Percentiles rank a stretch among this genome's conserved stretches.
Evolutionary conservation across 2,329 filamentous ascomycete species (phyloP).

Genomic region (Cytospora mali): DNA sequence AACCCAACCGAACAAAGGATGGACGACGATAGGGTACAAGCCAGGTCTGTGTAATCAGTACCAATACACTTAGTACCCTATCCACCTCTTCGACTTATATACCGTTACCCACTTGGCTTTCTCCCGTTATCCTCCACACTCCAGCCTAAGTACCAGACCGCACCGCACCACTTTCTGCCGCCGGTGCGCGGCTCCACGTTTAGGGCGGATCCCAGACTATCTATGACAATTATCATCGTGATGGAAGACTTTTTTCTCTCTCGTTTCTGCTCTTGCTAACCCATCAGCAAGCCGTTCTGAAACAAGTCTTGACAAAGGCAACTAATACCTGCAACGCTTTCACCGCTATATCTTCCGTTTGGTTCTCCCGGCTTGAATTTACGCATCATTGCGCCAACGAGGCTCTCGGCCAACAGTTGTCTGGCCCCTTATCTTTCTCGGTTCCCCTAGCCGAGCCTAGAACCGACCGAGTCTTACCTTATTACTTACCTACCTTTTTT

Average conservation of each 20-base stretch:
- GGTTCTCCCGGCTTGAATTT: constrained; percentile 3
- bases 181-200: constrained; percentile 26
- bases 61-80: neutral
- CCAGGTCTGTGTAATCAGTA: neutral
- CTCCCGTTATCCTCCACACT: constrained; percentile 27
- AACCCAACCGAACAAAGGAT: neutral
- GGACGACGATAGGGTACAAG: neutral
- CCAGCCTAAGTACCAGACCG: constrained; percentile 21
- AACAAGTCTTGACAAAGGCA: neutral
- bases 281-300: neutral
- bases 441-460: constrained; percentile 19
- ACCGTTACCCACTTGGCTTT: constrained; percentile 22
- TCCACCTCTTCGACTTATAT: constrained; percentile 8
- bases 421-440: constrained; percentile 27
- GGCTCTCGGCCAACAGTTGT: constrained; percentile 23
- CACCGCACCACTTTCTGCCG: constrained; percentile 22
- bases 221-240: constrained; percentile 18
- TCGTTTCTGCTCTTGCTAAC: neutral
- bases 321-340: neutral
- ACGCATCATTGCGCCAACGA: constrained; percentile 17
- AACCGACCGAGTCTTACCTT: constrained; percentile 20
- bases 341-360: constrained; percentile 19
- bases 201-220: constrained; percentile 23
- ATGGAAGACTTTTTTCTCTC: constrained; percentile 21
- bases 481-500: constrained; percentile 11